Evolutionary conservation across 352 stramenopile genomes (phyloP), one percentile per base, ranked within the genome.

Genomic region (Globisporangium spiculum): DNA sequence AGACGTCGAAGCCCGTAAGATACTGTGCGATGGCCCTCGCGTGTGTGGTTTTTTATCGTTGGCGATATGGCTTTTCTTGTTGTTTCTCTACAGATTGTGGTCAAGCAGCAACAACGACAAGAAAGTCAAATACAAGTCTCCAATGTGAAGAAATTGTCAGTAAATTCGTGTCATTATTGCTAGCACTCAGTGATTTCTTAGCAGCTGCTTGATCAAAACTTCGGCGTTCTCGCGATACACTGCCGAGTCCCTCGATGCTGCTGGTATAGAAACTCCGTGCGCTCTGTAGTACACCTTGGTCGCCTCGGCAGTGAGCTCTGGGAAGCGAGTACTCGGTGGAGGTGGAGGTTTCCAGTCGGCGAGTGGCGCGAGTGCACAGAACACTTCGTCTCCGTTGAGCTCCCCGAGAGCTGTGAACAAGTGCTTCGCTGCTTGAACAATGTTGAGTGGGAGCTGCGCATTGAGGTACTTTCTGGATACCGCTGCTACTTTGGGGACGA

Each of bases 301-400:
- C 16, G 75, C 63, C 7, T 83, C 73, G 1, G 24, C n/a, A n/a
- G 66, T 65, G 36, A 74, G 84, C 62, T 22, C 46, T 1, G 60
- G 69, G 61, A 93, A 91, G 22, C 74, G 73, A 5, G 72, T 18
- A 22, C 74, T 81, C 2, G 83, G 82, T 12, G 84, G 78, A 4
- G 65, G 16, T n/a, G 74, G 79, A 1, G 84, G 84, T 6, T 74
- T 59, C 87, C 87, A 94, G 44, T 79, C 58, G 0, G 76, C 75
- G 14, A 90, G 67, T 50, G 75, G 60, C 14, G 80, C 85, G 54
- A 93, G 38, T 1, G 74, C 70, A 46, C 77, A 85, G 60, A 94
- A 92, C 7, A 93, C 84, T 67, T 92, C 80, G 57, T 94, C 85
- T 57, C 82, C 75, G 48, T 94, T 94, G 14, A 92, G 66, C 14